These are phyloP conservation scores for Penicillium paneum DNA, from an alignment of 2,329 filamentous ascomycete species.

Conservation along the genomic window DNA sequence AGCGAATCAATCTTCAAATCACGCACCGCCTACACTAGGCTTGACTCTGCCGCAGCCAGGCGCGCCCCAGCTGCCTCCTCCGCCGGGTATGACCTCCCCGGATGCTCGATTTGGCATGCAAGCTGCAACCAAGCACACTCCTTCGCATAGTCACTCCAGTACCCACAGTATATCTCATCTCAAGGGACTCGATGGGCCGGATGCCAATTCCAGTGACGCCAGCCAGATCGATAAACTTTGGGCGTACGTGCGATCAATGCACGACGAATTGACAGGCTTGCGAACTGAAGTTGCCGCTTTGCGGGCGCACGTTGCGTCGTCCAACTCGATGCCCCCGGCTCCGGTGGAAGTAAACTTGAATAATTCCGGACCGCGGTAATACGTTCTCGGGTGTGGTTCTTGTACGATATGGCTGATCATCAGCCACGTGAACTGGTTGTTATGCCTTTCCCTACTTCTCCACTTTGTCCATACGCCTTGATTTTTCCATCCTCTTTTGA, in stretches of 20 bases:
- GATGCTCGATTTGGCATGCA: constrained; percentile 46
- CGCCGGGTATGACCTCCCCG: constrained; percentile 42
- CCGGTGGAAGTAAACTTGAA: constrained; percentile 18
- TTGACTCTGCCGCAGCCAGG: constrained; percentile 39
- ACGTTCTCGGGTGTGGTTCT: not conserved
- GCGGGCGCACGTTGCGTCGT: constrained; percentile 39
- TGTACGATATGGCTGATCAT: constrained; percentile 22
- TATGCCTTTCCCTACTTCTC: constrained; percentile 1
- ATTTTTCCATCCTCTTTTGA: constrained; percentile 6
- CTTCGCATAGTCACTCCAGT: constrained; percentile 35
- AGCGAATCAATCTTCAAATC: constrained; percentile 25
- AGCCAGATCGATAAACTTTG: constrained; percentile 39
- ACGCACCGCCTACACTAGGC: constrained; percentile 27
- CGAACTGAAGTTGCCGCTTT: constrained; percentile 43
- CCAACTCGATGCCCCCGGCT: constrained; percentile 20
- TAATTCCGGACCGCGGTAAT: constrained; percentile 16
- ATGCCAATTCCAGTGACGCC: constrained; percentile 25
- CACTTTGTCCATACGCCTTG: constrained; percentile 19
- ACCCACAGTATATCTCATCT: constrained; percentile 31
- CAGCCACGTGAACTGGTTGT: not conserved
- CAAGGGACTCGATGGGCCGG: constrained; percentile 27
- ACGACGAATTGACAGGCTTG: constrained; percentile 41
- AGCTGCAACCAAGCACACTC: constrained; percentile 35
- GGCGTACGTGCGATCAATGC: constrained; percentile 44
- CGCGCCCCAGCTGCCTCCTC: constrained; percentile 44